phyloP scores from a whole-genome alignment of 306 rosid species.

The Gastrolobium bilobum region DNA sequence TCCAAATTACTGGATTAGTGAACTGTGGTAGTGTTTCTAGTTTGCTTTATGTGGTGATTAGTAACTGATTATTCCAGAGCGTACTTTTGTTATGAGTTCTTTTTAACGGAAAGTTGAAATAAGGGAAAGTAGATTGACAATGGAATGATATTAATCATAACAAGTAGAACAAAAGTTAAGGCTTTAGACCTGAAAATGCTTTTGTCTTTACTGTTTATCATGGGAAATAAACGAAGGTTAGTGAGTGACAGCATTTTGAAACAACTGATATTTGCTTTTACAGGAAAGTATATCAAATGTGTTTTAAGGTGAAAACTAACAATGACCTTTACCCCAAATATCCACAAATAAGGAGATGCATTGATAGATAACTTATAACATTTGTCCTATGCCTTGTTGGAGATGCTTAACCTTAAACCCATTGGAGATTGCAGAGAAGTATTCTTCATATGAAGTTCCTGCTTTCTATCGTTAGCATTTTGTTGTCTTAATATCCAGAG shows the following conservation, averaged over 20 bases:
- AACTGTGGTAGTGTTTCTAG: slow-evolving; percentile 18
- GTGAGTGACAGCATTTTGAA: slow-evolving; percentile 33
- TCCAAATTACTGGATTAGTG: slow-evolving; percentile 21
- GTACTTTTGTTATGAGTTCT: not conserved
- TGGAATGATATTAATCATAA: slow-evolving; percentile 1
- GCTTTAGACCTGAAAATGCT: slow-evolving; percentile 35
- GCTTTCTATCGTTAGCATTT: slow-evolving; percentile 15
- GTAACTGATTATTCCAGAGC: slow-evolving; percentile 4
- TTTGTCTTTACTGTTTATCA: slow-evolving; percentile 29
- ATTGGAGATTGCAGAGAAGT: not conserved
- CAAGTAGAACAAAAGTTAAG: slow-evolving; percentile 25
- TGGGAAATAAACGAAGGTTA: slow-evolving; percentile 38
- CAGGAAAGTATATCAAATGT: not conserved
- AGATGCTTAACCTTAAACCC: slow-evolving; percentile 15
- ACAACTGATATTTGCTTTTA: slow-evolving; percentile 28
- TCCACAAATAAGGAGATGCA: slow-evolving; percentile 5
- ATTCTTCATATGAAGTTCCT: not conserved
- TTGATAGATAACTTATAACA: slow-evolving; percentile 15
- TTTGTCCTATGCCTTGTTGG: not conserved
- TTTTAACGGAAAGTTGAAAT: not conserved
- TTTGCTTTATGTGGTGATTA: slow-evolving; percentile 3
- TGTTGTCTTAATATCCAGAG: slow-evolving; percentile 7
- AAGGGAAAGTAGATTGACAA: not conserved
- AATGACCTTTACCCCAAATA: not conserved
- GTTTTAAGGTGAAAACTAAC: slow-evolving; percentile 30